Evolutionary conservation across 1,139 yeast species (phyloP).

Genomic region (Suhomyces chickasaworum): DNA sequence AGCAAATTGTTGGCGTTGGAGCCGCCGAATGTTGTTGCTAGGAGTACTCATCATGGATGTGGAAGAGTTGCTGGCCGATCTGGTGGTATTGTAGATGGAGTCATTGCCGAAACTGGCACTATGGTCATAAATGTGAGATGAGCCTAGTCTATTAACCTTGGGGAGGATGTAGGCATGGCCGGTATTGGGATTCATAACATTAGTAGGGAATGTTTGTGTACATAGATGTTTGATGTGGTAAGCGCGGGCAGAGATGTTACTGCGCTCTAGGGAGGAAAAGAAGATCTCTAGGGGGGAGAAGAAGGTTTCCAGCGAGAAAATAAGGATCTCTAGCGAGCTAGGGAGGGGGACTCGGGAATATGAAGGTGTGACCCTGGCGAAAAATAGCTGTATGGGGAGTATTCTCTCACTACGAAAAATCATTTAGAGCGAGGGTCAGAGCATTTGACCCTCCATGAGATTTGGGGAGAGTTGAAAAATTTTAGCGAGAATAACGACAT

Average conservation of each 20-base stretch:
- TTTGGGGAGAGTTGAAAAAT: too few relatives aligned
- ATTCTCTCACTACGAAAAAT: too few relatives aligned
- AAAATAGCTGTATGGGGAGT: too few relatives aligned
- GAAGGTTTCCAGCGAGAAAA: not conserved
- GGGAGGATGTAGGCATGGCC: slow-evolving; percentile 14
- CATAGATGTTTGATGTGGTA: slow-evolving; percentile 3
- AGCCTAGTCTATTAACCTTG: slow-evolving; percentile 15
- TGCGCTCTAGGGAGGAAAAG: not conserved
- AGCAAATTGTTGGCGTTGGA: slow-evolving; percentile 18
- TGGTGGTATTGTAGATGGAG: slow-evolving; percentile 22
- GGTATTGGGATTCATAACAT: slow-evolving; percentile 14
- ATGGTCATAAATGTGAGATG: slow-evolving; percentile 15
- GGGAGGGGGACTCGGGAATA: too few relatives aligned
- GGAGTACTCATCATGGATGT: slow-evolving; percentile 29
- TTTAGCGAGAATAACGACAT: too few relatives aligned
- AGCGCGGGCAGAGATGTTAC: too few relatives aligned
- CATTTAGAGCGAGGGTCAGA: too few relatives aligned
- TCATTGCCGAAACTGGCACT: slow-evolving; percentile 13
- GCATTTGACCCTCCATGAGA: too few relatives aligned
- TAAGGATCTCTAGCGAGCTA: too few relatives aligned
- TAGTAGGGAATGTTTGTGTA: slow-evolving; percentile 12
- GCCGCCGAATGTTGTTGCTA: slow-evolving; percentile 26
- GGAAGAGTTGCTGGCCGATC: slow-evolving; percentile 30
- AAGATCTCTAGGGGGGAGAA: not conserved
- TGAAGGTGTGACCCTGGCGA: too few relatives aligned